Evolutionary conservation across 2,329 filamentous ascomycete genomes (phyloP).

Genomic region (Xylaria sp.): DNA sequence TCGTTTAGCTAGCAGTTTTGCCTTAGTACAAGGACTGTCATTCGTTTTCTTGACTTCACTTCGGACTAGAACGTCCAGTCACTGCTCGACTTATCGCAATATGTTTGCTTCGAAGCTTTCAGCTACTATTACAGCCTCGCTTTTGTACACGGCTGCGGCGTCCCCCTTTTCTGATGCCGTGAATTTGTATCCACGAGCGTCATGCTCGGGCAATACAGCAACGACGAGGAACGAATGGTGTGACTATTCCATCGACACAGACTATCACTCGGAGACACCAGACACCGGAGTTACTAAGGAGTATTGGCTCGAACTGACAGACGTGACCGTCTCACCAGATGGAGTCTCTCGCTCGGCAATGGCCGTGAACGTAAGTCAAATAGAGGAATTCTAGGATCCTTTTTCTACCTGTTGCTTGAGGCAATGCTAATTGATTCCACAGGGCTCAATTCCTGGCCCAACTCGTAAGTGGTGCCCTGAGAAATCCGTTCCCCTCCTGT

Average conservation of each 20-base stretch:
- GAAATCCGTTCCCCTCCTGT: too few species aligned
- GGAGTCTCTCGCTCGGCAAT: conserved; percentile 39
- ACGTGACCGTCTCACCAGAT: conserved; percentile 42
- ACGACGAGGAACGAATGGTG: conserved; percentile 41
- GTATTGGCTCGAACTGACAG: conserved; percentile 39
- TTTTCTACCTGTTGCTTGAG: not conserved
- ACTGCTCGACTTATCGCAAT: conserved; percentile 8
- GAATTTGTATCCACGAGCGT: conserved; percentile 21
- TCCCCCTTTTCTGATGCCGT: conserved; percentile 18
- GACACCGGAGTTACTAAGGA: conserved; percentile 47
- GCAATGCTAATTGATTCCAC: conserved; percentile 5
- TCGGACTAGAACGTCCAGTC: not conserved
- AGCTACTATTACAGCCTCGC: conserved; percentile 12
- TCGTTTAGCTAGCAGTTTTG: conserved; percentile 3
- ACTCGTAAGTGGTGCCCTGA: too few species aligned
- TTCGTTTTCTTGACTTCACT: conserved; percentile 1
- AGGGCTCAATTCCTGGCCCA: conserved; percentile 33
- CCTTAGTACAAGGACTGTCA: not conserved
- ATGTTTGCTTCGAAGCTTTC: conserved; percentile 19
- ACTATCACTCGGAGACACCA: conserved; percentile 39
- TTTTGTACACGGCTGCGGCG: conserved; percentile 13
- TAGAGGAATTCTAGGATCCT: not conserved
- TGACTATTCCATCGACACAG: conserved; percentile 44
- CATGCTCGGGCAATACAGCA: conserved; percentile 33
- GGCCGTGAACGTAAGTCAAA: conserved; percentile 43